Base-by-base conservation (phyloP, 495 filamentous ascomycete species). In the Talaromyces liani region DNA sequence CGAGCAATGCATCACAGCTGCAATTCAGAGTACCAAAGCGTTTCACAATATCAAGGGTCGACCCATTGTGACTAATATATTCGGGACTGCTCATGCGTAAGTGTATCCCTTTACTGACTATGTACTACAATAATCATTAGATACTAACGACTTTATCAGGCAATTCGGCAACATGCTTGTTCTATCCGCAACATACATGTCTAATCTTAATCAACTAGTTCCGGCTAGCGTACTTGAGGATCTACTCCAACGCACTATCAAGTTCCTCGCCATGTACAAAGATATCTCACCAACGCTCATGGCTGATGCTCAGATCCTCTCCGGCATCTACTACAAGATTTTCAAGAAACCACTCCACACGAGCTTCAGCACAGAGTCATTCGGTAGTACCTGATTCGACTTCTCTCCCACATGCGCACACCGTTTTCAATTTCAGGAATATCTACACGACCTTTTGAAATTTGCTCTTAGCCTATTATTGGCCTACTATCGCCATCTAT, bases 91-190 rank as follows among this genome's bases (percentile, higher is more conserved):
- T 65, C 93, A 97, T 82, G 93, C 93, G 92, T 97, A 92, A 85
- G 92, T 24, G 22, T 24, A 24, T 24, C 22, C 22, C 22, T 24
- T 24, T 24, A 24, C 22, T 24, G 22, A 24, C 22, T 24, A 24
- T 24, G 22, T 24, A 24, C 22, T 24, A 24, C 22, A 24, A 24
- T 24, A 24, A 24, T 24, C 22, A 36, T 36, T 16, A n/a, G 14
- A 6, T 54, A 7, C 55, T 62, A 70, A 67, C 70, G 65, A 20
- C 22, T 24, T 24, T 24, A 24, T 2, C 25, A 97, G 93, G 9
- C 94, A 98, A 92, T 98, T 96, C 74, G 94, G 94, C 58, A 98
- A 98, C 71, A 86, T 97, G 70, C 78, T 98, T 51, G 90, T 93
- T 6, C 85, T 98, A 2, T 85, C 91, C 22, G 92, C 93, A 1